These are phyloP conservation scores for Eucalyptus sp. DNA, from an alignment of 345 rosid genomes.

Conservation along the genomic window DNA sequence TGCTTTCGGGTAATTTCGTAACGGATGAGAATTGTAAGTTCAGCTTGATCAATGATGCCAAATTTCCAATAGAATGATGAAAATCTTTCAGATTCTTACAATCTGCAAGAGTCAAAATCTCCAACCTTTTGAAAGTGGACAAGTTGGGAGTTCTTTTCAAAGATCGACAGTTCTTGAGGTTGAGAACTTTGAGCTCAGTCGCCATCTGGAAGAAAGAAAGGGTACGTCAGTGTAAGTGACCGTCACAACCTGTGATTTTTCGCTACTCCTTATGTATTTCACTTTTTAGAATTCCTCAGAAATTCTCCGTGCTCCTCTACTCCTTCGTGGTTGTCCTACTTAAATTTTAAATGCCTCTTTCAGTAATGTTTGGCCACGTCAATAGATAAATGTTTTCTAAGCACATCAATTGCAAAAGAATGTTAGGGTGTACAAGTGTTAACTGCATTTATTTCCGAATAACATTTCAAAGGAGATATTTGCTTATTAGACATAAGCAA, in stretches of 20 bases:
- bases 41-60: too few relatives aligned
- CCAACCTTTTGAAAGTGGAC: too few relatives aligned
- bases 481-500: neutral
- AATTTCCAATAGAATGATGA: too few relatives aligned
- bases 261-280: too few relatives aligned
- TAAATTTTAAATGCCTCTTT: neutral
- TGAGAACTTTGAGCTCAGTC: too few relatives aligned
- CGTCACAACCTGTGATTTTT: accelerated
- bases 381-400: neutral
- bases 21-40: accelerated
- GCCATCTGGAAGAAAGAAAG: too few relatives aligned
- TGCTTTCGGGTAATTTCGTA: too few relatives aligned
- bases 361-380: neutral
- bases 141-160: too few relatives aligned
- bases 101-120: accelerated
- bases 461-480: neutral
- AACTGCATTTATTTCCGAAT: neutral
- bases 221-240: accelerated
- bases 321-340: accelerated
- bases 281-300: too few relatives aligned
- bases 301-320: neutral
- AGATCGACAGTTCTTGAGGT: accelerated
- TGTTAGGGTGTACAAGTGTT: neutral
- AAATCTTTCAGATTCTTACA: accelerated
- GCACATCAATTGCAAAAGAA: neutral